These are phyloP conservation scores for Hsuehochloa calcarea DNA, from an alignment of 176 grass and related monocot genomes.

Conservation along the genomic window DNA sequence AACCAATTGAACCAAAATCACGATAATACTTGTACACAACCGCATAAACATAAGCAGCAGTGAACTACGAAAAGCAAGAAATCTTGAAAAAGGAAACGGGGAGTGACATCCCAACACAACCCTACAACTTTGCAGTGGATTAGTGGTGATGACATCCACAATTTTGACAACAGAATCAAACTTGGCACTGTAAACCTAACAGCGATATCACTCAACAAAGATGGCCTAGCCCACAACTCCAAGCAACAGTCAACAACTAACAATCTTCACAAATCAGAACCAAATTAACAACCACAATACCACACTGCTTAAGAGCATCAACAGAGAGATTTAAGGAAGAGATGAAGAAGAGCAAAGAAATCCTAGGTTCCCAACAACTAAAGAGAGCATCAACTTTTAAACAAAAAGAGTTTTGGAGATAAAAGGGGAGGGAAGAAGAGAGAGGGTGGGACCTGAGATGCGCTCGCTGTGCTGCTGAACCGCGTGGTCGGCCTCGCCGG, in stretches of 20 bases:
- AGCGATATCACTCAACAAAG: background rate
- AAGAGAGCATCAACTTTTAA: background rate
- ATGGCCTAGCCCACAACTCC: conserved; percentile 10
- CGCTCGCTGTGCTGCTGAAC: conserved; percentile 50
- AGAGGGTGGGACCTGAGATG: conserved; percentile 42
- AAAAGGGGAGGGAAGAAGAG: background rate
- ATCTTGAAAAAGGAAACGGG: background rate
- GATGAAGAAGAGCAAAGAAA: background rate
- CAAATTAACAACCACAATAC: background rate
- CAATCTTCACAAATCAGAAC: conserved; percentile 3
- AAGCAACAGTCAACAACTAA: conserved; percentile 5
- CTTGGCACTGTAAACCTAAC: background rate
- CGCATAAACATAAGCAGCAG: conserved; percentile 9
- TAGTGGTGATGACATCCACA: background rate
- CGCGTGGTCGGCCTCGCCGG: conserved; percentile 27
- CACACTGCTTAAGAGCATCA: background rate
- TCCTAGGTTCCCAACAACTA: background rate
- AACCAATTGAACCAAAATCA: background rate
- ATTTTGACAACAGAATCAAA: background rate
- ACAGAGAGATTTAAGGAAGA: background rate
- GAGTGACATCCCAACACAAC: background rate
- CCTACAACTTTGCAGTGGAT: background rate
- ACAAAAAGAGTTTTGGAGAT: background rate
- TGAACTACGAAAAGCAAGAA: background rate
- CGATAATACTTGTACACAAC: background rate